A percentile compares a stretch with the other conserved stretches of the same genome.
Evolutionary conservation across 2,329 filamentous ascomycete species (phyloP).

Genomic region (Colletotrichum trifolii): DNA sequence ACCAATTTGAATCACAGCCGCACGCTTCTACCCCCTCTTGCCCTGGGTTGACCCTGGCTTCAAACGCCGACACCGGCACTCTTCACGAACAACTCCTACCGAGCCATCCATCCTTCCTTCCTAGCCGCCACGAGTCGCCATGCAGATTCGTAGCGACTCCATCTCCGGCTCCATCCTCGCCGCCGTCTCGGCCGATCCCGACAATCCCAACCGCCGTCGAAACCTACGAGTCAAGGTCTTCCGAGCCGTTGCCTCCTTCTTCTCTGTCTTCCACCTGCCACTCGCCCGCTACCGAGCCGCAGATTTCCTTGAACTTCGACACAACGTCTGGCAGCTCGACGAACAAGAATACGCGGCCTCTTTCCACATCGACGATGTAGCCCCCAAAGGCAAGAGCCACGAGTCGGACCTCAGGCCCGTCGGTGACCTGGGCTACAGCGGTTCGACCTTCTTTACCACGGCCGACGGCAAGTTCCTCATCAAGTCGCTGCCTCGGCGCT

Average conservation of each 20-base stretch:
- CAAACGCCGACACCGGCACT: background rate
- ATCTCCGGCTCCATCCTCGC: slow-evolving; percentile 69
- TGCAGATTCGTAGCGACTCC: slow-evolving; percentile 49
- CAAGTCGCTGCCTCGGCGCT: slow-evolving; percentile 76
- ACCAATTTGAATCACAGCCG: too few relatives aligned
- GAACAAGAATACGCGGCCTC: slow-evolving; percentile 53
- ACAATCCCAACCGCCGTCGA: slow-evolving; percentile 8
- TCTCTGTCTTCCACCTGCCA: slow-evolving; percentile 47
- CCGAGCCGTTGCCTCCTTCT: slow-evolving; percentile 44
- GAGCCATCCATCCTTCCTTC: background rate
- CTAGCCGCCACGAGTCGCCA: slow-evolving; percentile 18
- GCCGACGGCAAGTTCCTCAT: slow-evolving; percentile 74
- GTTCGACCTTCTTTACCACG: slow-evolving; percentile 80
- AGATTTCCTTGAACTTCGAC: slow-evolving; percentile 44
- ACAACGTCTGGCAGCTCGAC: slow-evolving; percentile 45
- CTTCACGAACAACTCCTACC: background rate
- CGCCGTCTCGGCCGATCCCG: slow-evolving; percentile 60
- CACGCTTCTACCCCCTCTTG: too few relatives aligned
- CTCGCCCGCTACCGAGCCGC: slow-evolving; percentile 43
- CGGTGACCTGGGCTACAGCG: slow-evolving; percentile 79
- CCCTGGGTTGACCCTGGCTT: background rate
- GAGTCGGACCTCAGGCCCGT: slow-evolving; percentile 61
- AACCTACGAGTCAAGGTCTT: slow-evolving; percentile 18
- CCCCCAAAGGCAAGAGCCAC: slow-evolving; percentile 45
- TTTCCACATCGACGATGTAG: slow-evolving; percentile 44